Evolutionary conservation across 2,329 filamentous ascomycete species (phyloP).

Genomic region (Orbilia oligospora): DNA sequence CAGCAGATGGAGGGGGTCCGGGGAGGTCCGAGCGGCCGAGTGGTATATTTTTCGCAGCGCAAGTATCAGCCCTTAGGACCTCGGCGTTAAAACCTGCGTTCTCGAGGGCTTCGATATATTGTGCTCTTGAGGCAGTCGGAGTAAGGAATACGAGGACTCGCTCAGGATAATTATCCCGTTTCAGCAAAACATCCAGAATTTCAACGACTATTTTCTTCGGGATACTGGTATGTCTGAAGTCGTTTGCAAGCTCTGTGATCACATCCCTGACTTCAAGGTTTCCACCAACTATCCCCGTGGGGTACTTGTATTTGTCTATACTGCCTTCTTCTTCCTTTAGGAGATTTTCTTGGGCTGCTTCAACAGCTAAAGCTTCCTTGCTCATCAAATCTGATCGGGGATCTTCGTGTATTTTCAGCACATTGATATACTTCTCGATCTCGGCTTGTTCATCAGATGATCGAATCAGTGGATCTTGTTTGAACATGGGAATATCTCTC

Average conservation of each 20-base stretch:
- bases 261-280: conserved; percentile 38
- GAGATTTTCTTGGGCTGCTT: conserved; percentile 48
- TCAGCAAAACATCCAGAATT: conserved; percentile 59
- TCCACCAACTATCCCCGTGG: background rate
- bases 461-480: conserved; percentile 43
- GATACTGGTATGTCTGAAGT: conserved; percentile 52
- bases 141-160: conserved; percentile 61
- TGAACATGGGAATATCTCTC: conserved; percentile 43
- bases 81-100: conserved; percentile 41
- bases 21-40: conserved; percentile 51
- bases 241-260: conserved; percentile 50
- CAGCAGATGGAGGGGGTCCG: background rate
- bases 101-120: conserved; percentile 38
- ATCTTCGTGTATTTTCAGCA: conserved; percentile 41
- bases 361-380: conserved; percentile 39
- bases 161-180: conserved; percentile 63
- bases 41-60: conserved; percentile 14
- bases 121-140: conserved; percentile 19
- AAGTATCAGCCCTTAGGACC: conserved; percentile 23
- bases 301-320: conserved; percentile 36
- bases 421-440: conserved; percentile 46
- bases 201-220: conserved; percentile 52
- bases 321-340: conserved; percentile 52
- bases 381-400: conserved; percentile 44
- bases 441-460: conserved; percentile 45